A percentile compares a stretch with the other conserved stretches of the same genome.
These are phyloP conservation scores for Macrocybe gigantea DNA, from an alignment of 768 basidiomycete species.

Conservation along the genomic window DNA sequence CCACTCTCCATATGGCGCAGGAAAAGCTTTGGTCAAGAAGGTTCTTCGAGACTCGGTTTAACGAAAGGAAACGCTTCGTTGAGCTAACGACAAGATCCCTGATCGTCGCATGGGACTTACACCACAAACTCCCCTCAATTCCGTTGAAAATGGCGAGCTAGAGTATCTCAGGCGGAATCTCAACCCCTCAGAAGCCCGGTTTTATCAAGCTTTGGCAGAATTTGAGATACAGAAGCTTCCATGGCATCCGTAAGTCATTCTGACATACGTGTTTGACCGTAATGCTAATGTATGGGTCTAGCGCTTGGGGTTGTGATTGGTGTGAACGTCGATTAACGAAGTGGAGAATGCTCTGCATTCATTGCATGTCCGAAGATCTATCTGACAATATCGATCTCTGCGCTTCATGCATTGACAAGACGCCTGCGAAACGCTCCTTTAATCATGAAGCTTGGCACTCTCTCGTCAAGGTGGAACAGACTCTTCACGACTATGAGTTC, in stretches of 20 bases:
- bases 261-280: neutral
- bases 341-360: conserved; percentile 23
- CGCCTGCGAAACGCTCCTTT: conserved; percentile 21
- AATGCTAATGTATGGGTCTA: conserved; percentile 1
- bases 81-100: conserved; percentile 22
- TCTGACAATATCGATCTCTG: conserved; percentile 29
- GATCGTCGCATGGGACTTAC: conserved; percentile 23
- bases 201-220: conserved; percentile 26
- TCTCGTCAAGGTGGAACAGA: conserved; percentile 24
- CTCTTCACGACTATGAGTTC: conserved; percentile 26
- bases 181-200: conserved; percentile 27
- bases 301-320: conserved; percentile 25
- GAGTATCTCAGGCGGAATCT: conserved; percentile 23
- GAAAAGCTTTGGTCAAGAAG: conserved; percentile 24
- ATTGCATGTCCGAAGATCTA: conserved; percentile 27
- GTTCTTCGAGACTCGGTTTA: conserved; percentile 23
- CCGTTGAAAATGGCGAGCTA: conserved; percentile 20
- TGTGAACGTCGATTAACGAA: conserved; percentile 26
- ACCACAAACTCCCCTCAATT: conserved; percentile 21
- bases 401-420: conserved; percentile 21
- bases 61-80: conserved; percentile 24
- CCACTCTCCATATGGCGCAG: conserved; percentile 22
- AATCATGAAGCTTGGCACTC: conserved; percentile 25
- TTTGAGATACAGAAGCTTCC: conserved; percentile 27
- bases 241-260: conserved; percentile 26